A percentile compares a stretch with the other conserved stretches of the same genome.
Evolutionary conservation across 2,329 filamentous ascomycete species (phyloP).

Genomic region (Epichloe elymi): DNA sequence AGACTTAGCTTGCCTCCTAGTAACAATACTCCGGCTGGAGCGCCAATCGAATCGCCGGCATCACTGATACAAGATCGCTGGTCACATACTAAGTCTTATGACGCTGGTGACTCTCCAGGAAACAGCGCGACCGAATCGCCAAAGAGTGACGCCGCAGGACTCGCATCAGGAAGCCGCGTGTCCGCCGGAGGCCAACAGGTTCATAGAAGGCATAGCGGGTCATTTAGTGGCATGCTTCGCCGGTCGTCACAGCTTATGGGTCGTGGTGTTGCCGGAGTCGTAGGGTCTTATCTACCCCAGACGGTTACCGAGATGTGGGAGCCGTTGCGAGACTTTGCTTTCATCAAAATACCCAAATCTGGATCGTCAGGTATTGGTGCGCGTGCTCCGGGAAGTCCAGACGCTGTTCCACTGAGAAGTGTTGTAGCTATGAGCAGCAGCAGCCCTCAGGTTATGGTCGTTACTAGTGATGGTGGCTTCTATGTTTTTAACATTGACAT

Average conservation of each 20-base stretch:
- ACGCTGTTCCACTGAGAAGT: conserved; percentile 51
- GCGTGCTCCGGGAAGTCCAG: conserved; percentile 17
- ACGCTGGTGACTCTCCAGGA: conserved; percentile 26
- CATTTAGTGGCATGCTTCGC: conserved; percentile 81
- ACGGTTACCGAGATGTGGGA: conserved; percentile 98
- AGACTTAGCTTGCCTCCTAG: conserved; percentile 48
- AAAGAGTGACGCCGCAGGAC: conserved; percentile 33
- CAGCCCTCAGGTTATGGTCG: conserved; percentile 93
- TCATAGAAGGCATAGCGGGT: conserved; percentile 50
- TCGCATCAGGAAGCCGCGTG: conserved; percentile 14
- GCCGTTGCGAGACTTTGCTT: conserved; percentile 86
- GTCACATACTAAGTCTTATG: conserved; percentile 38
- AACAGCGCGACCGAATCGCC: conserved; percentile 40
- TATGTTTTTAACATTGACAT: conserved; percentile 94
- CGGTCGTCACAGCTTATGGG: conserved; percentile 90
- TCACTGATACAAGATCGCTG: conserved; percentile 37
- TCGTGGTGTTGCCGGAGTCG: conserved; percentile 73
- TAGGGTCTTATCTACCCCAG: conserved; percentile 83
- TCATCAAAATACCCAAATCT: conserved; percentile 75
- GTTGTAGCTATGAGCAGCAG: conserved; percentile 97
- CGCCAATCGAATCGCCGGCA: conserved; percentile 24
- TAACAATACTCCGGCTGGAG: conserved; percentile 21
- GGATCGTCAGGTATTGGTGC: conserved; percentile 9
- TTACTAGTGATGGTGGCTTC: conserved; percentile 89
- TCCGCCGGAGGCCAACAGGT: conserved; percentile 14